Conservation (phyloP, 345 rosid genomes). For the Melaleuca quinquenervia region DNA sequence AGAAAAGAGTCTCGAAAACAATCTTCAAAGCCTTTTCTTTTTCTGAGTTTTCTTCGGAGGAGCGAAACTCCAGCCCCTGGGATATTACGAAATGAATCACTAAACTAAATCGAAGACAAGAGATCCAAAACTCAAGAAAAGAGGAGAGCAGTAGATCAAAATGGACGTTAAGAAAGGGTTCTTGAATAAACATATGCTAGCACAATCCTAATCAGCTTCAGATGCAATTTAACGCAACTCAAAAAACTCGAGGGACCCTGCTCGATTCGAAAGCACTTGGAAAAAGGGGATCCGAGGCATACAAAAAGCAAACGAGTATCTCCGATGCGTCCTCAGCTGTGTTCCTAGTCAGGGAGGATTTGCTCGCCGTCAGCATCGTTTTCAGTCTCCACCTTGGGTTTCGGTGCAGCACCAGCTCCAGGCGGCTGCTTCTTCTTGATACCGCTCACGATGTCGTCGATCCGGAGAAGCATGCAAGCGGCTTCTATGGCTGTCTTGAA, state of each 20-base stretch:
- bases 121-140: neutral
- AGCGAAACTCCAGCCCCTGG: neutral
- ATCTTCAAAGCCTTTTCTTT: neutral
- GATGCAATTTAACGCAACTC: neutral
- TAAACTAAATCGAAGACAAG: neutral
- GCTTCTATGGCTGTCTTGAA: conserved; percentile 95
- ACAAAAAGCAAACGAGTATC: neutral
- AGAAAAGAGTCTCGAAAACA: neutral
- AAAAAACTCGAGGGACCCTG: neutral
- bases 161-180: neutral
- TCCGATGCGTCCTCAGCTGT: neutral
- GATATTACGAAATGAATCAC: neutral
- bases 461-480: conserved; percentile 88
- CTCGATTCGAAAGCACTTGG: neutral
- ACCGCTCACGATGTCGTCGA: conserved; percentile 95
- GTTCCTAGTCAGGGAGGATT: conserved; percentile 64
- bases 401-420: conserved; percentile 46
- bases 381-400: conserved; percentile 81
- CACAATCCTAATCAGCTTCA: neutral
- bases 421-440: conserved; percentile 92
- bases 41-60: neutral
- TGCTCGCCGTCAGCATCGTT: conserved; percentile 92
- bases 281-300: neutral
- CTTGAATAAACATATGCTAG: neutral
- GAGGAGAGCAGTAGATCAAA: neutral